Evolutionary conservation across 2,329 filamentous ascomycete genomes (phyloP).

Genomic region (Penicillium freii): DNA sequence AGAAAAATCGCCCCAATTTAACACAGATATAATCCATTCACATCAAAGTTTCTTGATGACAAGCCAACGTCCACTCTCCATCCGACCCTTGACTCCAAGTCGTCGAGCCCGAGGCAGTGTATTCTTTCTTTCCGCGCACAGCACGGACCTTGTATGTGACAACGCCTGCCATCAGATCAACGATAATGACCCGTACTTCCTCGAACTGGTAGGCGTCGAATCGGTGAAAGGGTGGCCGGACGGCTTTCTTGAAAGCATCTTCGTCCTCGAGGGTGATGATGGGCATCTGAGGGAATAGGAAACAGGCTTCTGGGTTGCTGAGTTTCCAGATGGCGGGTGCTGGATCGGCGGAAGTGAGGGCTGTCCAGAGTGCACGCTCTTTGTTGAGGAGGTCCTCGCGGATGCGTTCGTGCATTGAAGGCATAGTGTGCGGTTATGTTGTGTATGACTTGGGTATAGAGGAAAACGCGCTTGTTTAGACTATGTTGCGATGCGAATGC

Average conservation of each 20-base stretch:
- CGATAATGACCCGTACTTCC: constrained; percentile 33
- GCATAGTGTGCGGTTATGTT: constrained; percentile 23
- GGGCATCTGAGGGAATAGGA: constrained; percentile 35
- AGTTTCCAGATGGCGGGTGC: constrained; percentile 35
- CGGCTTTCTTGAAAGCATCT: constrained; percentile 21
- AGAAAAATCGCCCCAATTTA: background rate
- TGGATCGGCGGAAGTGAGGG: constrained; percentile 38
- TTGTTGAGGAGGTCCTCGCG: constrained; percentile 36
- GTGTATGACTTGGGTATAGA: background rate
- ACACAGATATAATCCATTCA: constrained; percentile 7
- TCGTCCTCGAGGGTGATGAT: constrained; percentile 35
- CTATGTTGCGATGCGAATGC: background rate
- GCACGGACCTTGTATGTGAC: constrained; percentile 37
- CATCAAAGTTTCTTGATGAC: constrained; percentile 36
- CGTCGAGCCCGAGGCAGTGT: constrained; percentile 31
- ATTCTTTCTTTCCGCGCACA: constrained; percentile 25
- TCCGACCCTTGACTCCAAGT: constrained; percentile 41
- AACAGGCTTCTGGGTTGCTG: constrained; percentile 31
- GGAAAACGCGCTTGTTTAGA: background rate
- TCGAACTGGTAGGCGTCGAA: constrained; percentile 35
- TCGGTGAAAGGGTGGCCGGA: constrained; percentile 36
- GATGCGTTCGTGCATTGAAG: constrained; percentile 40
- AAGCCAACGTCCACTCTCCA: constrained; percentile 38
- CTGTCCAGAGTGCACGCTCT: constrained; percentile 39
- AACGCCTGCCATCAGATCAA: constrained; percentile 38